Evolutionary conservation across 371 early-diverging fungal species (phyloP).

Genomic region (Rhizopus arrhizus): DNA sequence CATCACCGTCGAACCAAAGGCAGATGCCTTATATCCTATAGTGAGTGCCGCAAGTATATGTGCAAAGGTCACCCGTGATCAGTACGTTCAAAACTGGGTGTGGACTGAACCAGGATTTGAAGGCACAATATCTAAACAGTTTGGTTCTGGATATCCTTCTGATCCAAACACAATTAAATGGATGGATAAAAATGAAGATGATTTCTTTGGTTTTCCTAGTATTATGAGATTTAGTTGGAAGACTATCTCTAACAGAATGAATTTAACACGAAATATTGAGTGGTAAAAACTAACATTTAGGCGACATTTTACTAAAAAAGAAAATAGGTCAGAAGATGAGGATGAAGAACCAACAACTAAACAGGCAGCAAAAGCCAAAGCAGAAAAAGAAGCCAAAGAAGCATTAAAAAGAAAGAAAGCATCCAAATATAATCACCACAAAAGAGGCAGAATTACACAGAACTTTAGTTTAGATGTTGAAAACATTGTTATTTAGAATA

Average conservation of each 20-base stretch:
- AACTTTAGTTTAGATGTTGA: slow-evolving; percentile 16
- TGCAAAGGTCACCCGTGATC: slow-evolving; percentile 98
- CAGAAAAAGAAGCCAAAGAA: slow-evolving; percentile 16
- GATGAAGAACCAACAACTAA: slow-evolving; percentile 23
- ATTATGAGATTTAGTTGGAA: slow-evolving; percentile 97
- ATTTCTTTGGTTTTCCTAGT: slow-evolving; percentile 92
- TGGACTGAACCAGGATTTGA: slow-evolving; percentile 71
- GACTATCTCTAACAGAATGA: slow-evolving; percentile 80
- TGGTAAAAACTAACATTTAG: slow-evolving; percentile 38
- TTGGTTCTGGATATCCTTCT: slow-evolving; percentile 98
- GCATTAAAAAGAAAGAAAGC: slow-evolving; percentile 17
- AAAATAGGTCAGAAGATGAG: slow-evolving; percentile 25
- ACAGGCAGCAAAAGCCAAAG: slow-evolving; percentile 6
- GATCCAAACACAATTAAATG: slow-evolving; percentile 95
- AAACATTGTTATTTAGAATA: slow-evolving; percentile 4
- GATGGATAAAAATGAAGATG: slow-evolving; percentile 81
- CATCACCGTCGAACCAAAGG: slow-evolving; percentile 92
- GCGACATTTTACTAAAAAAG: not conserved
- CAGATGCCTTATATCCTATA: slow-evolving; percentile 93
- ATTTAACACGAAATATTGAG: slow-evolving; percentile 46
- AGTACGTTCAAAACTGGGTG: slow-evolving; percentile 77
- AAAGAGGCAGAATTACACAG: slow-evolving; percentile 17
- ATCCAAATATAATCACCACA: slow-evolving; percentile 28
- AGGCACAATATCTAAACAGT: slow-evolving; percentile 51
- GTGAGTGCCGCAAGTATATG: slow-evolving; percentile 99